A percentile compares a stretch with the other conserved stretches of the same genome.
These are phyloP conservation scores for Cardiosporidium cionae DNA, from an alignment of 169 alveolate genomes.

Conservation along the genomic window DNA sequence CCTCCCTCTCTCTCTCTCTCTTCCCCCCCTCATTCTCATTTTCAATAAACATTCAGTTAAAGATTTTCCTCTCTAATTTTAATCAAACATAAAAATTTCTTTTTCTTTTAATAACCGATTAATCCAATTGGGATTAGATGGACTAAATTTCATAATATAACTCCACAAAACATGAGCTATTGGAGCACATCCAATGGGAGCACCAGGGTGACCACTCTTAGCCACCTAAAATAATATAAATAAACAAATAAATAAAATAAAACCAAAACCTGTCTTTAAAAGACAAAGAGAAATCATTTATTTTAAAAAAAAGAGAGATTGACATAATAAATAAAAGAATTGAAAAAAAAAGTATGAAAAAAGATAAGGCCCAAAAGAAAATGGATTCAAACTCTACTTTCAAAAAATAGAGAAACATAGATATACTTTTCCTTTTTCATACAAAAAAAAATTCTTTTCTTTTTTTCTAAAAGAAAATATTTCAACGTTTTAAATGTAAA, in stretches of 20 bases:
- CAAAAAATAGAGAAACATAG: too few species aligned
- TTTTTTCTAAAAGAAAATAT: too few species aligned
- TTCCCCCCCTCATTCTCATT: not conserved
- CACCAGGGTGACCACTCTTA: conserved; percentile 69
- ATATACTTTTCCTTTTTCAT: too few species aligned
- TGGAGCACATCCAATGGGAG: conserved; percentile 73
- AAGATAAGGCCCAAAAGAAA: too few species aligned
- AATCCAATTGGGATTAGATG: conserved; percentile 55
- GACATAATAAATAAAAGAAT: too few species aligned
- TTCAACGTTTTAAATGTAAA: too few species aligned
- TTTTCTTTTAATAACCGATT: conserved; percentile 29
- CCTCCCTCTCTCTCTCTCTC: not conserved
- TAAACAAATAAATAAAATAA: not conserved
- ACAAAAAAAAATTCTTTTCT: too few species aligned
- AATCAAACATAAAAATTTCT: not conserved
- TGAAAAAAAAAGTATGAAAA: too few species aligned
- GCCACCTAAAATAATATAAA: conserved; percentile 47
- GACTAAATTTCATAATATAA: conserved; percentile 46
- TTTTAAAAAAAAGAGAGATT: not conserved
- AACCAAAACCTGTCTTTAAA: too few species aligned
- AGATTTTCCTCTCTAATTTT: not conserved
- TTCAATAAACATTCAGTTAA: not conserved
- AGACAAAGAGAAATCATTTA: not conserved
- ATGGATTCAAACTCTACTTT: too few species aligned
- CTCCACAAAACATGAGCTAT: conserved; percentile 62